Base-by-base conservation (phyloP, 148 eudicot genomes). In the Polygonum aviculare region DNA sequence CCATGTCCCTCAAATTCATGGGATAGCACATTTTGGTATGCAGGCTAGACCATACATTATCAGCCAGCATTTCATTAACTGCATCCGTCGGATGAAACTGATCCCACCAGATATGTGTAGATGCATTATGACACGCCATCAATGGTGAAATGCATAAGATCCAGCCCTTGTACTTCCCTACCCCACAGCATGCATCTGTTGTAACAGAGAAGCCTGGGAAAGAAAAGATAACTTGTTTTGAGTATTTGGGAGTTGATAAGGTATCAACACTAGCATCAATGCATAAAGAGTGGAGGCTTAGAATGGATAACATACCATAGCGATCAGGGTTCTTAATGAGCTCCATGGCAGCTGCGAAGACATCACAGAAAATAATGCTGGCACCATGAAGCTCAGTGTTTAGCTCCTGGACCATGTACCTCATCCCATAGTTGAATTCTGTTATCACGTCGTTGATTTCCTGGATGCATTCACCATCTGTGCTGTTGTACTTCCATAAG, bases 51-150 rank as follows among this genome's bases (percentile, higher is more conserved):
- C 97, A 94, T 14, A 91, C 87, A 67, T 94, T 94, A 67, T 94
- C 97, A 0, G 93, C 95, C 72, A 94, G 79, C 70, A 94, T 88
- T 14, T 54, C 83, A 74, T 94, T 91, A 31, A 94, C 97, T 33
- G 93, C 90, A 74, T 81, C 91, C 0, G 97, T 92, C 39, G 97
- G 97, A 85, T 92, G 97, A 74, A 92, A 94, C 79, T 92, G 97
- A 36, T 92, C 98, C 98, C 98, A 92, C 97, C 98, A 94, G 31
- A 92, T 82, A 82, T 94, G 92, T 36, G 82, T 85, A 18, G 97
- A 86, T 52, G 98, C 93, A 76, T 90, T 83, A 3, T 26, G 75
- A 71, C 98, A 94, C 75, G 98, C 95, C 98, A 90, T 91, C 54
- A 85, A 90, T 15, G 97, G 84, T 10, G 91, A 81, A 72, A 94